Evolutionary conservation across 2,329 filamentous ascomycete genomes (phyloP).

Genomic region (Venturia pyrina): DNA sequence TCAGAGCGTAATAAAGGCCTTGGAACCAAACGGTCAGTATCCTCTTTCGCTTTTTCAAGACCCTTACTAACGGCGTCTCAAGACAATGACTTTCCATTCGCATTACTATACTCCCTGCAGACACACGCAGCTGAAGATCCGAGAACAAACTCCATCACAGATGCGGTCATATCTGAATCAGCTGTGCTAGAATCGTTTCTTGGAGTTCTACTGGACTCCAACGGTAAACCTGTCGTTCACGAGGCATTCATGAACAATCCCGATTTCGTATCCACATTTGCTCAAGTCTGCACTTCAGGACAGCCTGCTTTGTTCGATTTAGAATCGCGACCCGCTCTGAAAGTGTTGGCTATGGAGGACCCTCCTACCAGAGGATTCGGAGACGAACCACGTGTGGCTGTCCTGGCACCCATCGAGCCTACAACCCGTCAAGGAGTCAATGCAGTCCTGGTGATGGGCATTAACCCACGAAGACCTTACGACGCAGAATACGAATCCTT

Average conservation of each 20-base stretch:
- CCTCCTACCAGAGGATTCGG: constrained; percentile 6
- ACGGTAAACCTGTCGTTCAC: background rate
- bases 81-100: constrained; percentile 12
- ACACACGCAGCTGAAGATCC: background rate
- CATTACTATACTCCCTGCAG: constrained; percentile 11
- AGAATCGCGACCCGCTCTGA: background rate
- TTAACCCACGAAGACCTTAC: constrained; percentile 56
- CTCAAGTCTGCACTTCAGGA: background rate
- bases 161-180: background rate
- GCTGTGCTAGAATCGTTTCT: constrained; percentile 4
- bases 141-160: background rate
- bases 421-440: background rate
- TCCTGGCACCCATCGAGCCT: constrained; percentile 1
- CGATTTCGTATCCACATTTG: background rate
- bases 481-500: constrained; percentile 59
- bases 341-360: constrained; percentile 4
- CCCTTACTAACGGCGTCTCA: background rate
- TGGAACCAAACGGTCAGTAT: constrained; percentile 5
- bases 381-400: constrained; percentile 1
- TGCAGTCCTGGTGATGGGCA: constrained; percentile 53
- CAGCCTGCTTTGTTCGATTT: constrained; percentile 5
- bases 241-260: background rate
- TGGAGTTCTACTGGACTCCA: background rate
- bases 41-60: background rate
- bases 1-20: background rate